These are phyloP conservation scores for Flammula alnicola DNA, from an alignment of 1,284 basidiomycete species.

Conservation along the genomic window DNA sequence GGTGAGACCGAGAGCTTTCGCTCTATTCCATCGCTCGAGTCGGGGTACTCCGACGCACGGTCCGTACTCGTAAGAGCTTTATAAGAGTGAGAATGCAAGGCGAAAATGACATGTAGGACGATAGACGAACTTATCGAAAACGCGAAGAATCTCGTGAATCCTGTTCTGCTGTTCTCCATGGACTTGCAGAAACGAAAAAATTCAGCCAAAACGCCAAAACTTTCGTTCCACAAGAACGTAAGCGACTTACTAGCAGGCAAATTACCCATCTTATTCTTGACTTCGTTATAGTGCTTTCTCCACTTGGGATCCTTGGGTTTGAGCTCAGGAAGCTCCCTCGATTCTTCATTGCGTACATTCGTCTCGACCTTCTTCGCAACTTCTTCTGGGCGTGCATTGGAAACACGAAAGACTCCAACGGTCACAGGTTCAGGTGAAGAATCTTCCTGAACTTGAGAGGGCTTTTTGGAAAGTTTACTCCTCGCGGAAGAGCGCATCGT, in stretches of 20 bases:
- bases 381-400: conserved; percentile 17
- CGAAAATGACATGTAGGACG: not conserved
- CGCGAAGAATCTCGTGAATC: conserved; percentile 74
- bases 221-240: too few relatives aligned
- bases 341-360: conserved; percentile 14
- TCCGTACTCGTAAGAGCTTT: conserved; percentile 80
- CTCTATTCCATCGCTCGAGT: conserved; percentile 89
- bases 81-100: conserved; percentile 6
- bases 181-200: conserved; percentile 50
- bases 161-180: conserved; percentile 65
- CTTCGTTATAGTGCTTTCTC: conserved; percentile 44
- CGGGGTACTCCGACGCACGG: conserved; percentile 86
- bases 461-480: not conserved
- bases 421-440: not conserved
- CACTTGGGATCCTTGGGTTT: conserved; percentile 56
- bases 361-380: conserved; percentile 25
- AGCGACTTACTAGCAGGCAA: conserved; percentile 59
- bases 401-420: conserved; percentile 12
- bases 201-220: too few relatives aligned
- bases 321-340: conserved; percentile 34
- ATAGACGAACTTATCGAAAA: conserved; percentile 73
- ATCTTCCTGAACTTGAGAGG: conserved; percentile 6
- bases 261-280: conserved; percentile 52
- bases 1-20: conserved; percentile 77
- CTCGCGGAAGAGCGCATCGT: not conserved